Evolutionary conservation across 2,329 filamentous ascomycete genomes (phyloP).

Genomic region (Fusarium floridanum): DNA sequence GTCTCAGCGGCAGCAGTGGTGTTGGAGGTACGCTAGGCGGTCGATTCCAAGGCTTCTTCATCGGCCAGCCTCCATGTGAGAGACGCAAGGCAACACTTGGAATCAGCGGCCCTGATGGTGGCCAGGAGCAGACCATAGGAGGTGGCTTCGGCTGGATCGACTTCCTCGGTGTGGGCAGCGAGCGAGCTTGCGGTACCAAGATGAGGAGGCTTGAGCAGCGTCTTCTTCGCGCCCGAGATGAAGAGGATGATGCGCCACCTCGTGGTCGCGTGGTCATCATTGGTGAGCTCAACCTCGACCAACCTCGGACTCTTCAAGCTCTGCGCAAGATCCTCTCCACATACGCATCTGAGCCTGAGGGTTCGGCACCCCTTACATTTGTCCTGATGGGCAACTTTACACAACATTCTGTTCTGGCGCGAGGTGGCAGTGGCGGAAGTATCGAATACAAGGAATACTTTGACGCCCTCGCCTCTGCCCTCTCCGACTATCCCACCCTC

Average conservation of each 20-base stretch:
- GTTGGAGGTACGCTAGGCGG: constrained; percentile 94
- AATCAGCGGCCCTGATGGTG: constrained; percentile 70
- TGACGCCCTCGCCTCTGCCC: constrained; percentile 83
- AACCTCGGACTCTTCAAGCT: constrained; percentile 83
- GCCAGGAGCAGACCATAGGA: constrained; percentile 72
- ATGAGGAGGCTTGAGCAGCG: constrained; percentile 86
- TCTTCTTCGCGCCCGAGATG: constrained; percentile 64
- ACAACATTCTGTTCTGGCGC: constrained; percentile 72
- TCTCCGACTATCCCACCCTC: constrained; percentile 86
- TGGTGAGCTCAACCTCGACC: constrained; percentile 88
- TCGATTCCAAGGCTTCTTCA: constrained; percentile 88
- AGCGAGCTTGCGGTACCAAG: constrained; percentile 82
- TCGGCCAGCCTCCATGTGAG: constrained; percentile 93
- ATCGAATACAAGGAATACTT: constrained; percentile 98
- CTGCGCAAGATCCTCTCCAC: constrained; percentile 81
- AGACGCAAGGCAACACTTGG: constrained; percentile 84
- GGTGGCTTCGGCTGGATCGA: constrained; percentile 97
- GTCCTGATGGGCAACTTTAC: constrained; percentile 89
- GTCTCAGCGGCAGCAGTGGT: constrained; percentile 81
- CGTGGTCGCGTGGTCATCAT: constrained; percentile 77
- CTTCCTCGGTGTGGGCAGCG: constrained; percentile 91
- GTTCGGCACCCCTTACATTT: constrained; percentile 80
- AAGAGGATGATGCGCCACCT: constrained; percentile 51
- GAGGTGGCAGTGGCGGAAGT: constrained; percentile 80
- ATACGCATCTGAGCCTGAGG: constrained; percentile 76